Evolutionary conservation across 1,284 basidiomycete genomes (phyloP).

Genomic region (Trichosporon sp.): DNA sequence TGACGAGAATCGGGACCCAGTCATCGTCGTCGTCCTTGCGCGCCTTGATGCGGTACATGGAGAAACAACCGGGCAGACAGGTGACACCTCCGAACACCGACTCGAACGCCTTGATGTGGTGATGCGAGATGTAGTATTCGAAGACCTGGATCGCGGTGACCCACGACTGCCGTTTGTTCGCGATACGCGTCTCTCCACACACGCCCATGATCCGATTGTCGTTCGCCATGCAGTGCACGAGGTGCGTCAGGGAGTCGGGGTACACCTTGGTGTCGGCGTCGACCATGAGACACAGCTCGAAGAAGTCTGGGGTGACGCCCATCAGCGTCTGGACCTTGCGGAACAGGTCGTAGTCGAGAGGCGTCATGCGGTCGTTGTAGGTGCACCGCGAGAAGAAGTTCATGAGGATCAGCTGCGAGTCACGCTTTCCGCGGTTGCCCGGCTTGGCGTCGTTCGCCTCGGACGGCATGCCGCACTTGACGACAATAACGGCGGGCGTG

Average conservation of each 20-base stretch:
- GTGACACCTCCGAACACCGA: slow-evolving; percentile 99
- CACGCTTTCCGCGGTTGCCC: slow-evolving; percentile 96
- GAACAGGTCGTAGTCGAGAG: slow-evolving; percentile 97
- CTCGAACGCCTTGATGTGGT: slow-evolving; percentile 96
- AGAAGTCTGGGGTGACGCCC: slow-evolving; percentile 99
- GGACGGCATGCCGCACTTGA: slow-evolving; percentile 83
- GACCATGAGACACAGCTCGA: slow-evolving; percentile 96
- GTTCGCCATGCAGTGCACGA: slow-evolving; percentile 97
- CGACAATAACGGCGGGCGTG: slow-evolving; percentile 90
- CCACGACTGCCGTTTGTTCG: slow-evolving; percentile 97
- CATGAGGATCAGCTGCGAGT: slow-evolving; percentile 98
- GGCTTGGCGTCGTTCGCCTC: slow-evolving; percentile 89
- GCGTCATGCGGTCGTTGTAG: slow-evolving; percentile 97
- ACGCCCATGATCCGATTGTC: slow-evolving; percentile 99
- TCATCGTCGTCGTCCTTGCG: slow-evolving; percentile 81
- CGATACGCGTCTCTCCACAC: slow-evolving; percentile 96
- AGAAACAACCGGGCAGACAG: slow-evolving; percentile 98
- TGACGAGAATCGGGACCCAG: slow-evolving; percentile 96
- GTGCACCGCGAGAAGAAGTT: slow-evolving; percentile 99
- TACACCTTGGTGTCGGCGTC: slow-evolving; percentile 96
- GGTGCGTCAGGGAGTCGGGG: slow-evolving; percentile 74
- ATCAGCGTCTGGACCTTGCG: slow-evolving; percentile 92
- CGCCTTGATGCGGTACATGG: slow-evolving; percentile 98
- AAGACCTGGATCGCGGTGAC: slow-evolving; percentile 95
- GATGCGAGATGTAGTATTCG: slow-evolving; percentile 99